Evolutionary conservation across 495 filamentous ascomycete species (phyloP).

Genomic region (Penicillium ochrochloron): DNA sequence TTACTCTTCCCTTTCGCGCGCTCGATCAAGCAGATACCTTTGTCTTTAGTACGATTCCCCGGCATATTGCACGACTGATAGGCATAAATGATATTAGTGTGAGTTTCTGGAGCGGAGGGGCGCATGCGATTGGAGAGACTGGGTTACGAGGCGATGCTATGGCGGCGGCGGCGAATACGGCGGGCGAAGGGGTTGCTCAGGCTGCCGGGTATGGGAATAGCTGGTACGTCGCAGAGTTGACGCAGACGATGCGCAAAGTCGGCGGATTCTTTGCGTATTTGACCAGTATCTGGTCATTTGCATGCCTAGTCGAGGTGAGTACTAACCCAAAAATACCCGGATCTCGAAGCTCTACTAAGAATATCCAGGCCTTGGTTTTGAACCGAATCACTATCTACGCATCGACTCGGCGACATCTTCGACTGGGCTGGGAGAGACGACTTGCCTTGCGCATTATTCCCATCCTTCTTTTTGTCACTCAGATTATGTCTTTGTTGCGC

Average conservation of each 20-base stretch:
- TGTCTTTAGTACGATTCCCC: conserved; percentile 44
- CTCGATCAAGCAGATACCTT: conserved; percentile 45
- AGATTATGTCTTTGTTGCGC: conserved; percentile 71
- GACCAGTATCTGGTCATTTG: conserved; percentile 91
- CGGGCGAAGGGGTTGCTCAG: conserved; percentile 36
- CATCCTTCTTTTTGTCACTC: conserved; percentile 72
- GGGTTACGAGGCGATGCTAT: conserved; percentile 32
- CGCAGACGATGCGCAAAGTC: conserved; percentile 59
- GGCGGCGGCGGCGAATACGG: conserved; percentile 34
- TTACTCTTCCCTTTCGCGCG: conserved; percentile 43
- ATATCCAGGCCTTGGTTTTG: conserved; percentile 73
- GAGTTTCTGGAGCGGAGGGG: conserved; percentile 35
- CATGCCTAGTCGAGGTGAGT: conserved; percentile 76
- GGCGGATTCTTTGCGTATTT: conserved; percentile 89
- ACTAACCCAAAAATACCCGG: background rate
- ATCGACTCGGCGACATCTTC: conserved; percentile 76
- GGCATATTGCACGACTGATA: conserved; percentile 37
- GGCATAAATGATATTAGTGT: conserved; percentile 35
- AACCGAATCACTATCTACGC: conserved; percentile 95
- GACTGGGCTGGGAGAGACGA: conserved; percentile 71
- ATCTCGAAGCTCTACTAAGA: conserved; percentile 18
- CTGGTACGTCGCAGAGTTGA: conserved; percentile 42
- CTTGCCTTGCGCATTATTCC: conserved; percentile 74
- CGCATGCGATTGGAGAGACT: conserved; percentile 19
- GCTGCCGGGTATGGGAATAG: conserved; percentile 35